Base-by-base conservation (phyloP, 495 filamentous ascomycete genomes). In the Amniculicola lignicola region DNA sequence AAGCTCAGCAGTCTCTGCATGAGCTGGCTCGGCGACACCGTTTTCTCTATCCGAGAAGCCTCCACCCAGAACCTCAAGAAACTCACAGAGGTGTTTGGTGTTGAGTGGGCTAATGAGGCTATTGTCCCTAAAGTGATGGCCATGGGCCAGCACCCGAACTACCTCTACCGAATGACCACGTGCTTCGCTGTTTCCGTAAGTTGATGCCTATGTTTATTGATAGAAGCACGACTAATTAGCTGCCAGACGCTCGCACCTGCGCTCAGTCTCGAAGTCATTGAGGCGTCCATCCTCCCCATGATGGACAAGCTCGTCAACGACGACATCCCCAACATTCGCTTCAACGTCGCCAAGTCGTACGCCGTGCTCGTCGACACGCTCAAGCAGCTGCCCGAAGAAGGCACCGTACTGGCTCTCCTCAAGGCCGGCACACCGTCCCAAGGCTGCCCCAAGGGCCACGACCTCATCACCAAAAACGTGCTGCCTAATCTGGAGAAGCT, bases 301-400 rank as follows among this genome's bases (percentile, higher is more conserved):
- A 79, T 98, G 71, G 89, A 96, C 66, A 85, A 90, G 72, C 84
- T 98, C 24, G 87, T 95, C 23, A 77, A 79, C 14, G 93, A 98
- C 67, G 89, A 91, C 23, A 98, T 98, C 67, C 93, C 93, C 47
- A 98, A 98, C 71, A 98, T 98, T 69, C 89, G 93, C 47, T 98
- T 98, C 80, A 98, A 98, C 67, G 92, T 97, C 45, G 94, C 93
- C 50, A 98, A 98, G 74, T 96, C 94, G 23, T 98, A 96, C 67
- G 80, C 82, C 15, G 83, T 92, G 36, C 75, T 98, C 36, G 91
- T 97, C 62, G 82, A 86, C 54, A 90, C 92, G 22, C 77, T 98
- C 67, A 87, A 89, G 71, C 88, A 90, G 50, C 81, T 98, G 16
- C 93, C 93, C 1, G 86, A 86, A 24, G 78, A 92, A 64, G 89